Conservation (phyloP, 805 yeast genomes). For the Dipodascus geniculatus region DNA sequence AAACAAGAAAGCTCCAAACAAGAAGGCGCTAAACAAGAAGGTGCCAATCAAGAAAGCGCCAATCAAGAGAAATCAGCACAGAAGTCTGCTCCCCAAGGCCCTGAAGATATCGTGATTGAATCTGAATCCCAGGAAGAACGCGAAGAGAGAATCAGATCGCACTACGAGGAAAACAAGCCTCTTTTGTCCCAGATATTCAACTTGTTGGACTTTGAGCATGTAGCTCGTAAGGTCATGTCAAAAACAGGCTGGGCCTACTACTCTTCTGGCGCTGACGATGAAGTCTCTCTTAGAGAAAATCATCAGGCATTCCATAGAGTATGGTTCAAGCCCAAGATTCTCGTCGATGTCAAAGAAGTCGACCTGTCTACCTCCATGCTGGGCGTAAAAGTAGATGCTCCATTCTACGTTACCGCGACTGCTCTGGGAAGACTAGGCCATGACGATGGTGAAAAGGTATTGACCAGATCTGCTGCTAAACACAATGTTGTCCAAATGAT, state of each 20-base stretch:
- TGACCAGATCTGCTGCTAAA: conserved; percentile 71
- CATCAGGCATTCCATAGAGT: conserved; percentile 81
- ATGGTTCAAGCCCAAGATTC: conserved; percentile 73
- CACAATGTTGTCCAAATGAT: conserved; percentile 78
- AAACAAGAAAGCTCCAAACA: too few relatives aligned
- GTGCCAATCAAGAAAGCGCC: conserved; percentile 2
- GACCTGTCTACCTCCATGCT: conserved; percentile 64
- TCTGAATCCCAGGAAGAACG: not conserved
- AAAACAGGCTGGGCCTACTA: conserved; percentile 87
- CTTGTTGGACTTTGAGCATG: conserved; percentile 73
- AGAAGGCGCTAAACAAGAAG: not conserved
- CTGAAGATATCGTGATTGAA: not conserved
- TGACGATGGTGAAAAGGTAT: conserved; percentile 81
- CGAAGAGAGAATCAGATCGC: conserved; percentile 22
- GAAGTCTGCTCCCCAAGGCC: not conserved
- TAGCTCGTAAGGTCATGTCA: conserved; percentile 70
- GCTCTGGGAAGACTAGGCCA: conserved; percentile 89
- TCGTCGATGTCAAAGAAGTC: conserved; percentile 69
- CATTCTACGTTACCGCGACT: conserved; percentile 85
- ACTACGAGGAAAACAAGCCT: conserved; percentile 38
- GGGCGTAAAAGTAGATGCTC: conserved; percentile 58
- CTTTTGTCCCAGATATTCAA: conserved; percentile 60
- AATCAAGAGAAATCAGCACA: not conserved
- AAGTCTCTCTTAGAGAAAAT: conserved; percentile 79
- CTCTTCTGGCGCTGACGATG: conserved; percentile 88